Base-by-base conservation (phyloP, 202 grass and related monocot genomes). In the Elaeis oleifera region DNA sequence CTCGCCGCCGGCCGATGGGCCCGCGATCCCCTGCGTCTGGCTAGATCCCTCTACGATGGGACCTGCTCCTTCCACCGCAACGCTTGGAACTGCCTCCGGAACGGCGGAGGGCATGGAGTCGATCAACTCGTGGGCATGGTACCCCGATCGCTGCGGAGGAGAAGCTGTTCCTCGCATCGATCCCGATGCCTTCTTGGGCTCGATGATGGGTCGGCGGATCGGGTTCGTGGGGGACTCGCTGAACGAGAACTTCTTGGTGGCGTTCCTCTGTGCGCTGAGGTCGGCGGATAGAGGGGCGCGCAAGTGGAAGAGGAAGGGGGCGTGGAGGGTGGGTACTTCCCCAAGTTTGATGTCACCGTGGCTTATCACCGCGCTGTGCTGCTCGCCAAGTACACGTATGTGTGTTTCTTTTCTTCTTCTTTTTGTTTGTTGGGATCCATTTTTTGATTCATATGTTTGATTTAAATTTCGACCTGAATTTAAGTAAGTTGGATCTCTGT, bases 291-390 rank as follows among this genome's bases (percentile, higher is more conserved):
- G 0, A 44, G 71, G 66, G 23, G 88, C 84, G 49, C 61, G 71
- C 15, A 99, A 87, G 79, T 99, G 94, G 94, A 99, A 99, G 85
- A 69, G 85, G 15, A 84, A 87, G 51, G 77, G 94, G 23, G 88
- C 94, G 23, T 99, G 94, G 94, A 81, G 81, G 94, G 88, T 24
- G 94, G 88, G 0, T 86, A 89, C 73, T 99, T 99, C 27, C 88
- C 94, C 5, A 77, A 50, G 56, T 82, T 84, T 18, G 78, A 92
- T 63, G 83, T 89, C 23, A 49, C 79, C 58, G 82, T 99, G 16
- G 94, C 74, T 4, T 99, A 99, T 73, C 88, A 92, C 63, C 94
- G 94, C 23, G 85, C 94, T 0, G 92, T 92, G 68, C 81, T 97
- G 23, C 88, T 97, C 64, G 81, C 88, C 23, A 92, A 92, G 2